Evolutionary conservation across 345 rosid genomes (phyloP).

Genomic region (Melaleuca quinquenervia): DNA sequence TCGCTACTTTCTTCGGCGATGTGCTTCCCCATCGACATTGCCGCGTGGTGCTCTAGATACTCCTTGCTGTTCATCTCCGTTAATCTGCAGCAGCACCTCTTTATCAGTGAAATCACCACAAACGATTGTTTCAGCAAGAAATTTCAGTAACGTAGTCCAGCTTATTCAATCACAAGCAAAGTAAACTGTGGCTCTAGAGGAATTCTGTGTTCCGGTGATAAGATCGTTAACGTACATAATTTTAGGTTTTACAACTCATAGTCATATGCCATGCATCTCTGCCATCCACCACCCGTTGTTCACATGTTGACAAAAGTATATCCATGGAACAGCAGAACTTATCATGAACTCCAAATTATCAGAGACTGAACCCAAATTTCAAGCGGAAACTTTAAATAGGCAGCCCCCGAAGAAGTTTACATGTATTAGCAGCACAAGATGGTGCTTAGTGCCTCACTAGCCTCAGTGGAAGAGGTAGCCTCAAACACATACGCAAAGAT

Average conservation of each 20-base stretch:
- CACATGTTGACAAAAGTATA: neutral
- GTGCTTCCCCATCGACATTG: conserved; percentile 20
- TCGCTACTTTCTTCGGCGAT: conserved; percentile 4
- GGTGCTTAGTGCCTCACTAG: neutral
- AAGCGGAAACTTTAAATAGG: neutral
- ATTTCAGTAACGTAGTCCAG: neutral
- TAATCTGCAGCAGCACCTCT: conserved; percentile 31
- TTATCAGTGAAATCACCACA: neutral
- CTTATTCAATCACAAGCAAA: neutral
- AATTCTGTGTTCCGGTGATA: neutral
- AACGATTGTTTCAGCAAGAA: neutral
- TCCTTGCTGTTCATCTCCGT: conserved; percentile 98
- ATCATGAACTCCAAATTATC: neutral
- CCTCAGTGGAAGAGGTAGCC: neutral
- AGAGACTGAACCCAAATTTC: neutral
- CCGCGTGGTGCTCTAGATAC: conserved; percentile 67
- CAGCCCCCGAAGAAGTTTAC: neutral
- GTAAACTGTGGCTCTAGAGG: neutral
- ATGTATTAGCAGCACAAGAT: neutral
- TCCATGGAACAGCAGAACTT: neutral
- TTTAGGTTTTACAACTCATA: neutral
- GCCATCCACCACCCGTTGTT: neutral
- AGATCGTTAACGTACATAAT: neutral
- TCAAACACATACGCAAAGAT: neutral
- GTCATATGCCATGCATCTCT: neutral